phyloP scores from a whole-genome alignment of 257 asterid genomes.

The Primulina eburnea region DNA sequence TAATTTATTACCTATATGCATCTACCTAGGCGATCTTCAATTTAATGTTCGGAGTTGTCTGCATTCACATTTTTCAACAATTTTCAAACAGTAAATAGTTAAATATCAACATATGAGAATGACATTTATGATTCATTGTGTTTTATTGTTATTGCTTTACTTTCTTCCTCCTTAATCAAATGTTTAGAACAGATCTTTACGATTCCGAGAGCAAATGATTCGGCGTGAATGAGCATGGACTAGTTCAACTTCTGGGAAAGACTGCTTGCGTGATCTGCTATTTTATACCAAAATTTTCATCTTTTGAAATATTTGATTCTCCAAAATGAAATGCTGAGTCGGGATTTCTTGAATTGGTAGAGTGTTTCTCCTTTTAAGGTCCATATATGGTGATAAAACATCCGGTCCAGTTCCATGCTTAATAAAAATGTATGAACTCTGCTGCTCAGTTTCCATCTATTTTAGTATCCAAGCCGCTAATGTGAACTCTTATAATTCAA shows the following conservation, averaged over 20 bases:
- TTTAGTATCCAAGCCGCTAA: neutral
- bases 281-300: neutral
- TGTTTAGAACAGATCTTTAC: constrained; percentile 36
- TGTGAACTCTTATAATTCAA: no score
- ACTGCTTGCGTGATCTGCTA: neutral
- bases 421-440: neutral
- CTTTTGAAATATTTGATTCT: neutral
- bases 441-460: neutral
- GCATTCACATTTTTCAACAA: neutral
- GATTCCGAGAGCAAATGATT: constrained; percentile 41
- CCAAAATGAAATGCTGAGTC: neutral
- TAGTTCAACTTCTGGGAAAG: constrained; percentile 12
- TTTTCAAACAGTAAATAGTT: neutral
- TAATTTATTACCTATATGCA: neutral
- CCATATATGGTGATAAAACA: neutral
- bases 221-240: constrained; percentile 24
- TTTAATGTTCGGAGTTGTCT: neutral
- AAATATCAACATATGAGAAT: neutral
- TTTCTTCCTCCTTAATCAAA: constrained; percentile 30
- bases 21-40: neutral
- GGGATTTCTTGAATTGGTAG: neutral
- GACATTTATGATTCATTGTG: neutral
- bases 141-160: neutral
- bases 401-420: neutral
- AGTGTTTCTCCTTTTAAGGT: neutral